phyloP scores from a whole-genome alignment of 345 rosid species.

The Corymbia maculata region DNA sequence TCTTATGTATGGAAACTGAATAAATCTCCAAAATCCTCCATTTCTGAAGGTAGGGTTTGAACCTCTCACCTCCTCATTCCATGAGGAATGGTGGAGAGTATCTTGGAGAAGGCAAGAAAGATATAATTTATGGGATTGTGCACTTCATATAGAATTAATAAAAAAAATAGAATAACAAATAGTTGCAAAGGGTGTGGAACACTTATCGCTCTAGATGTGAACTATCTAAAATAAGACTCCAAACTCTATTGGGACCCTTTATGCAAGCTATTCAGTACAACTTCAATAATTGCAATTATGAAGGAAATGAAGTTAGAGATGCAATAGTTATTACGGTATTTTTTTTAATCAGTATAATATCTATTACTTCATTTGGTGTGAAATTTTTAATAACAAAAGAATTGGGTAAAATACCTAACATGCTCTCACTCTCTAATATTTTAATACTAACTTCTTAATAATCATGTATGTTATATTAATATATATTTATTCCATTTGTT shows the following conservation, averaged over 20 bases:
- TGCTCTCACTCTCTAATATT: not conserved
- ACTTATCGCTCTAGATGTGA: not conserved
- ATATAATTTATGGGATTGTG: not conserved
- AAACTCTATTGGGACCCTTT: not conserved
- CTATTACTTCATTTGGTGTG: not conserved
- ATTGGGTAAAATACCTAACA: not conserved
- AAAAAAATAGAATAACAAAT: not conserved
- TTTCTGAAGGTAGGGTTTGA: accelerated
- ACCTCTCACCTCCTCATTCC: not conserved
- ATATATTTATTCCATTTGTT: not conserved
- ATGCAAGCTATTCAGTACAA: not conserved
- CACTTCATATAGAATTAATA: not conserved
- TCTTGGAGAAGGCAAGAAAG: not conserved
- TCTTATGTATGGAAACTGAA: not conserved
- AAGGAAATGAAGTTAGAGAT: not conserved
- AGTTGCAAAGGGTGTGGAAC: not conserved
- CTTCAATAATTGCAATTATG: not conserved
- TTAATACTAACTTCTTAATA: not conserved
- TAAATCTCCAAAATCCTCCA: not conserved
- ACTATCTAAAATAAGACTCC: not conserved
- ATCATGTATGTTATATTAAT: not conserved
- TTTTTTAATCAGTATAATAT: not conserved
- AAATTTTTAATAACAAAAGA: not conserved
- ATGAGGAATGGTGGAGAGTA: not conserved
- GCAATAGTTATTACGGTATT: not conserved